A percentile compares a stretch with the other conserved stretches of the same genome.
Conservation (phyloP, 1,284 basidiomycete genomes). For the Sphaerobolus stellatus region DNA sequence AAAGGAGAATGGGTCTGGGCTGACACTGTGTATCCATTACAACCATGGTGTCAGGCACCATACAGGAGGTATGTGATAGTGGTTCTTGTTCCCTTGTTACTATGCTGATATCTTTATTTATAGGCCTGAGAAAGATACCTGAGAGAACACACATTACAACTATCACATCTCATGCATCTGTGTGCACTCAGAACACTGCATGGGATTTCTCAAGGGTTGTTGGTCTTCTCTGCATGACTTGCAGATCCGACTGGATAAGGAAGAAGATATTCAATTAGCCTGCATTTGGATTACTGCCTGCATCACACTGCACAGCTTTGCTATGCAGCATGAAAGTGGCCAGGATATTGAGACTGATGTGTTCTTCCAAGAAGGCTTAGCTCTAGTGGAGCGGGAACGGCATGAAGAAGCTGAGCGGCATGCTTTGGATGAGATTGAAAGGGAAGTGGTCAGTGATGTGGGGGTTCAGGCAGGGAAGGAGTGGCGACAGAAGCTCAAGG, state of each 20-base stretch:
- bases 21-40: slow-evolving; percentile 36
- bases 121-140: neutral
- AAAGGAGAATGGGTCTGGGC: slow-evolving; percentile 34
- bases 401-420: neutral
- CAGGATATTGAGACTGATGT: neutral
- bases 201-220: neutral
- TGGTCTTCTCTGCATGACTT: neutral
- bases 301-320: neutral
- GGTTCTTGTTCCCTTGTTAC: neutral
- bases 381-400: too few species aligned
- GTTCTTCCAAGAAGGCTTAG: neutral
- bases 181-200: neutral
- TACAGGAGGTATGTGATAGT: slow-evolving; percentile 25
- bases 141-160: neutral
- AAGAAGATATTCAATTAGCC: neutral
- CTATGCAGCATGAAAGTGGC: neutral
- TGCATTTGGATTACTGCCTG: neutral
- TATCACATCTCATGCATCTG: neutral
- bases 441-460: neutral
- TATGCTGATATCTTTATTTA: neutral
- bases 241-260: neutral
- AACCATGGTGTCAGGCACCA: slow-evolving; percentile 21
- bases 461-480: neutral
- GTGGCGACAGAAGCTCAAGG: too few species aligned
- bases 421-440: neutral